Conservation (phyloP, 2,329 filamentous ascomycete genomes). For the Pseudogymnoascus sp. region DNA sequence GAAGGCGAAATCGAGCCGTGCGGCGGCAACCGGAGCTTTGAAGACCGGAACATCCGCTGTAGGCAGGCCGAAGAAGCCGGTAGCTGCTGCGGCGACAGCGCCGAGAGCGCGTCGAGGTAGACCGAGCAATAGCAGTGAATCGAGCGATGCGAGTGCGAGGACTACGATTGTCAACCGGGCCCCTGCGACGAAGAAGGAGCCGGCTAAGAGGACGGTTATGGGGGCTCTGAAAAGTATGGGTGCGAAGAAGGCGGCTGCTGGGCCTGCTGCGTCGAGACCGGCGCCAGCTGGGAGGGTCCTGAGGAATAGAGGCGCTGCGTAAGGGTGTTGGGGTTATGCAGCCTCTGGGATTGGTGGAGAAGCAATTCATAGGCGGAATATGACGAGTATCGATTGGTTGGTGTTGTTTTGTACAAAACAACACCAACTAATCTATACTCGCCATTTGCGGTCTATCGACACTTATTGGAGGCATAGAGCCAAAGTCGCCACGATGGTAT, state of each 20-base stretch:
- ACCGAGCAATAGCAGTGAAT: slow-evolving; percentile 51
- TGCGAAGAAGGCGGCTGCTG: slow-evolving; percentile 41
- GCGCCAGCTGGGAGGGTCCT: slow-evolving; percentile 40
- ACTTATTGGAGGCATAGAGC: background rate
- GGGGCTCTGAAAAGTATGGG: slow-evolving; percentile 41
- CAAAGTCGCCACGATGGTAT: background rate
- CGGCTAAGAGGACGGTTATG: slow-evolving; percentile 45
- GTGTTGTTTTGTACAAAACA: background rate
- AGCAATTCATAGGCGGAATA: background rate
- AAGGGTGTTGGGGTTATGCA: background rate
- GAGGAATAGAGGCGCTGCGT: slow-evolving; percentile 37
- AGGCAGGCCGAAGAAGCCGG: slow-evolving; percentile 22
- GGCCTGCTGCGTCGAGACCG: slow-evolving; percentile 34
- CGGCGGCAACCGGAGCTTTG: slow-evolving; percentile 31
- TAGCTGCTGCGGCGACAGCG: slow-evolving; percentile 31
- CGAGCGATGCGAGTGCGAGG: slow-evolving; percentile 51
- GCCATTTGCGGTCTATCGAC: background rate
- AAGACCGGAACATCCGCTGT: slow-evolving; percentile 14
- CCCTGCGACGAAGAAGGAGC: slow-evolving; percentile 31
- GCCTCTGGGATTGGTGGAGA: background rate
- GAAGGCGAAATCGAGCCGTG: slow-evolving; percentile 48
- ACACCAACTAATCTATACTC: too few species aligned
- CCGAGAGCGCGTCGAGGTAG: slow-evolving; percentile 41
- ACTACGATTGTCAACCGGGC: slow-evolving; percentile 43
- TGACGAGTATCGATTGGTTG: background rate